phyloP scores from a whole-genome alignment of 208 protist species.

The Leishmania arabica region DNA sequence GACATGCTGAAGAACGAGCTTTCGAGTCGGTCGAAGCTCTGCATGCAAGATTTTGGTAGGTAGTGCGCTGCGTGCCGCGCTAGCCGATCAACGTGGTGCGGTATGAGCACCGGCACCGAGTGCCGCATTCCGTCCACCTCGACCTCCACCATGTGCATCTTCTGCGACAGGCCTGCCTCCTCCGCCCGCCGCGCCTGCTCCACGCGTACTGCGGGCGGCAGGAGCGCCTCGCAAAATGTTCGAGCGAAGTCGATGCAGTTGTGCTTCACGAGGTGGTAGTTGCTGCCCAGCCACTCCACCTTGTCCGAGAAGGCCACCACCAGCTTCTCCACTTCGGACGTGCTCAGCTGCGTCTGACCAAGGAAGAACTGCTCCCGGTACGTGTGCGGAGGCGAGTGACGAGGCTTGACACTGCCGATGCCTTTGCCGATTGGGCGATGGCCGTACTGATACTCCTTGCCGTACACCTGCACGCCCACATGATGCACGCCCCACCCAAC shows the following conservation, averaged over 20 bases:
- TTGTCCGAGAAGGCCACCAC: constrained; percentile 28
- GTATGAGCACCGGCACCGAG: constrained; percentile 38
- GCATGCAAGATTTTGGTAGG: constrained; percentile 13
- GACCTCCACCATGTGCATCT: constrained; percentile 21
- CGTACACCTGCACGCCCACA: constrained; percentile 67
- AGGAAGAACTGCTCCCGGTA: constrained; percentile 62
- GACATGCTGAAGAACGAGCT: background rate
- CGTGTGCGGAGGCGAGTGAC: constrained; percentile 46
- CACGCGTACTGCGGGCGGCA: constrained; percentile 36
- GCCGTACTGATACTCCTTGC: constrained; percentile 54
- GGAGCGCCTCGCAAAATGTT: constrained; percentile 37
- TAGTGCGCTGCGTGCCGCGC: constrained; percentile 20
- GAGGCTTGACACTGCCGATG: constrained; percentile 38
- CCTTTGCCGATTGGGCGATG: constrained; percentile 38
- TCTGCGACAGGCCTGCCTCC: constrained; percentile 10
- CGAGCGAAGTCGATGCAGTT: constrained; percentile 78
- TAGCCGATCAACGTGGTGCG: constrained; percentile 44
- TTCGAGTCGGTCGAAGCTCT: background rate
- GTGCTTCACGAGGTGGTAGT: constrained; percentile 59
- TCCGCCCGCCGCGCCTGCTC: constrained; percentile 10
- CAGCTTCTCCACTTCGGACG: constrained; percentile 27
- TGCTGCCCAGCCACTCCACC: constrained; percentile 35
- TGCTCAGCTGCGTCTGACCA: constrained; percentile 37
- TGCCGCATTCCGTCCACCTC: constrained; percentile 14
- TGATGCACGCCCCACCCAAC: constrained; percentile 61